Base-by-base conservation (phyloP, 305 asterid species). In the Fraxinus sp. region DNA sequence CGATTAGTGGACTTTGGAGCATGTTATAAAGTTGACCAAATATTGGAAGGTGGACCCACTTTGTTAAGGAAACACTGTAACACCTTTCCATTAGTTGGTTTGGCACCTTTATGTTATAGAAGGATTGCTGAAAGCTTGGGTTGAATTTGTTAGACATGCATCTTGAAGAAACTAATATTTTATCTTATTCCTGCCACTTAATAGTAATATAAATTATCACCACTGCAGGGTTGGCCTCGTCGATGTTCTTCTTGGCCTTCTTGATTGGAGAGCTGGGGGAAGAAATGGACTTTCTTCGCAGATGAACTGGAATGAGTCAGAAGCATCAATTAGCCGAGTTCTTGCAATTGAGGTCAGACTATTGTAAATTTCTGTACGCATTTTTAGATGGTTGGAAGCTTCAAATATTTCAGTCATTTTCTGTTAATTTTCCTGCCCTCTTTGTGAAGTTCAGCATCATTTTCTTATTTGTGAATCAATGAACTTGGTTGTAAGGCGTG, bases 191-290 rank as follows among this genome's bases (percentile, higher is more conserved):
- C 76, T 77, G 43, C 78, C 43, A 77, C 71, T 71, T 64, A 36
- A 68, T 72, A 36, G 37, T 85, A 52, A 84, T 66, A 66, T 28
- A 35, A 52, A 35, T 77, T 84, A 7, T 87, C 82, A 33, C 81
- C 83, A 80, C 68, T 87, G 85, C 77, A 91, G 99, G 98, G 98
- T 92, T 88, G 99, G 99, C 71, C 99, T 96, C 82, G 98, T 96
- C 85, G 96, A 96, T 84, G 97, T 96, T 84, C 97, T 96, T 87
- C 98, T 96, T 84, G 99, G 98, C 75, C 97, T 96, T 89, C 99
- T 96, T 85, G 99, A 96, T 90, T 95, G 99, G 99, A 93, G 98
- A 90, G 93, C 99, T 82, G 98, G 98, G 87, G 97, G 96, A 81
- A 91, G 93, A 88, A 93, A 90, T 87, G 94, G 95, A 73, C 93